Evolutionary conservation across 2,329 filamentous ascomycete genomes (phyloP).

Genomic region (Hypoxylon sp.): DNA sequence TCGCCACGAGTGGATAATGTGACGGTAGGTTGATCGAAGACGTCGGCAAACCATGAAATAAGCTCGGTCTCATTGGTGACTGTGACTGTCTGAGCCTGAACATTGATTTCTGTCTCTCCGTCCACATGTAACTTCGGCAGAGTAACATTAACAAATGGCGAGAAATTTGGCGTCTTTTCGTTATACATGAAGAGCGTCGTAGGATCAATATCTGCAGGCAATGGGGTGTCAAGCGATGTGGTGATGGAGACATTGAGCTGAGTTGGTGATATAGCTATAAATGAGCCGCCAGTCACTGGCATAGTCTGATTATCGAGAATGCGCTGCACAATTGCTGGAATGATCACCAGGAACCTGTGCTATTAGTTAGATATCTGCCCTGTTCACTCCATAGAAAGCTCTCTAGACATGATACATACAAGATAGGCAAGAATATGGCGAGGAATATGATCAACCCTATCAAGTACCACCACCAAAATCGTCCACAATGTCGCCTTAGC

Average conservation of each 20-base stretch:
- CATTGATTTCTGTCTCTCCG: constrained; percentile 56
- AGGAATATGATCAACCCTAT: constrained; percentile 59
- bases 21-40: constrained; percentile 58
- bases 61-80: constrained; percentile 60
- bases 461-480: constrained; percentile 62
- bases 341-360: constrained; percentile 61
- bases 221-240: constrained; percentile 58
- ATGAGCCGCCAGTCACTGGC: constrained; percentile 56
- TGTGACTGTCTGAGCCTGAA: constrained; percentile 56
- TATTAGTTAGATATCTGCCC: constrained; percentile 23
- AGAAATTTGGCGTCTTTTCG: constrained; percentile 53
- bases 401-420: constrained; percentile 56
- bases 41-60: constrained; percentile 56
- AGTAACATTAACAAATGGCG: constrained; percentile 52
- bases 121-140: constrained; percentile 55
- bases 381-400: background rate
- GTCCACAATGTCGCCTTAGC: constrained; percentile 59
- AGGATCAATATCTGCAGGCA: constrained; percentile 57
- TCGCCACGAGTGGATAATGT: constrained; percentile 58
- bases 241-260: constrained; percentile 56
- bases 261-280: constrained; percentile 55
- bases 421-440: constrained; percentile 61
- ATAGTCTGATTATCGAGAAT: constrained; percentile 61
- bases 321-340: constrained; percentile 62
- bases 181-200: constrained; percentile 60